Conservation (phyloP, 108 stramenopile species). For the Nannochloropsis oceanica region DNA sequence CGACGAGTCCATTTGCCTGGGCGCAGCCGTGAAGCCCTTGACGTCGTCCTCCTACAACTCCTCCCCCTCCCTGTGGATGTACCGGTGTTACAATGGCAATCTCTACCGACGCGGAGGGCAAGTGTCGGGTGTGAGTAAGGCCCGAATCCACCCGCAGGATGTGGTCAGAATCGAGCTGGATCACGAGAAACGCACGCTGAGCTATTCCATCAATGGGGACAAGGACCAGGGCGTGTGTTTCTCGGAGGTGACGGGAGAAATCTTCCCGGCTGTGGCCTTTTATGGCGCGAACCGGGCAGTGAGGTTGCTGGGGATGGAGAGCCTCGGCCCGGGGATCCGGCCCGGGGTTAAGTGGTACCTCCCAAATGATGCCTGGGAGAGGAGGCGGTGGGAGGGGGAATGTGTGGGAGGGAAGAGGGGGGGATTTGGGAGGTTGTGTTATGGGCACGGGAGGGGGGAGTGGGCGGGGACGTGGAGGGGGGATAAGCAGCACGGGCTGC, state of each 20-base stretch:
- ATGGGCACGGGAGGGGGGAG: not conserved
- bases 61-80: conserved; percentile 41
- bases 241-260: conserved; percentile 26
- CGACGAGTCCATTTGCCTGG: conserved; percentile 41
- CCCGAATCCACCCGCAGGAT: conserved; percentile 39
- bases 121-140: conserved; percentile 11
- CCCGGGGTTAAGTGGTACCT: not conserved
- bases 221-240: conserved; percentile 37
- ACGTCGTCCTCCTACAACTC: conserved; percentile 37
- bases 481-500: not conserved
- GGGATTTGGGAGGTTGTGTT: not conserved
- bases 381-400: not conserved
- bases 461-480: not conserved
- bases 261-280: conserved; percentile 38
- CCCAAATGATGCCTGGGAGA: not conserved
- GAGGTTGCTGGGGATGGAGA: conserved; percentile 14
- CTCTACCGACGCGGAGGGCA: conserved; percentile 34
- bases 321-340: not conserved
- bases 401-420: not conserved
- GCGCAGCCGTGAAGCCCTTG: conserved; percentile 35
- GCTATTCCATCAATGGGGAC: conserved; percentile 21
- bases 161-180: conserved; percentile 36
- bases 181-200: conserved; percentile 31
- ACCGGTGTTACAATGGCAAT: conserved; percentile 39
- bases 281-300: conserved; percentile 25